A percentile compares a stretch with the other conserved stretches of the same genome.
Evolutionary conservation across 371 early-diverging fungal genomes (phyloP).

Genomic region (Dichotomocladium elegans): DNA sequence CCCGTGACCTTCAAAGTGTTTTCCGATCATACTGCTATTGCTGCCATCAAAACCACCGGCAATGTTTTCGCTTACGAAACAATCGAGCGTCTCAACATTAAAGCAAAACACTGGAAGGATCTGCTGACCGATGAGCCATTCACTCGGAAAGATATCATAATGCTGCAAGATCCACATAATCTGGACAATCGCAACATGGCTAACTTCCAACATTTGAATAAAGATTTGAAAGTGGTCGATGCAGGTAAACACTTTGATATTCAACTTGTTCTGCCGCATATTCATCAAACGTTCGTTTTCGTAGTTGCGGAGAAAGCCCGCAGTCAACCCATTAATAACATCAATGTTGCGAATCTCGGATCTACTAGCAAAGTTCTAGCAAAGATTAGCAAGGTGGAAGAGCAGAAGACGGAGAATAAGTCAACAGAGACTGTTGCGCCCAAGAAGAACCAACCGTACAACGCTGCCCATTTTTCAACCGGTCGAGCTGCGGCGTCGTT

Average conservation of each 20-base stretch:
- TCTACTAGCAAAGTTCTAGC: slow-evolving; percentile 59
- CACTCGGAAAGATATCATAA: slow-evolving; percentile 82
- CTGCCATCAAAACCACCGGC: slow-evolving; percentile 82
- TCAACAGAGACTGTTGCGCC: slow-evolving; percentile 20
- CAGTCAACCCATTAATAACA: slow-evolving; percentile 52
- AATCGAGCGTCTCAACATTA: slow-evolving; percentile 82
- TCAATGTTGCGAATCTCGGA: slow-evolving; percentile 61
- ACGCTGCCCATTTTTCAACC: slow-evolving; percentile 81
- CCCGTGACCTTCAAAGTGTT: slow-evolving; percentile 90
- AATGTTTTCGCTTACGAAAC: slow-evolving; percentile 89
- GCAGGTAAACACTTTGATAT: slow-evolving; percentile 19
- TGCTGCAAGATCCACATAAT: slow-evolving; percentile 87
- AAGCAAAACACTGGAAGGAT: slow-evolving; percentile 83
- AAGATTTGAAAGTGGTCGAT: slow-evolving; percentile 57
- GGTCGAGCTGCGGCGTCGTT: slow-evolving; percentile 81
- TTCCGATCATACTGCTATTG: slow-evolving; percentile 86
- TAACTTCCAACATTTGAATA: slow-evolving; percentile 71
- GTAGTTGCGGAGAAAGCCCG: slow-evolving; percentile 46
- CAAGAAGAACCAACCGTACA: slow-evolving; percentile 53
- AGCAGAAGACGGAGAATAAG: slow-evolving; percentile 14
- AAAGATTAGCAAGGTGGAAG: slow-evolving; percentile 28
- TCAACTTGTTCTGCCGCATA: not conserved
- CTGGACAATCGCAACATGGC: slow-evolving; percentile 66
- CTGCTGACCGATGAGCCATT: slow-evolving; percentile 87
- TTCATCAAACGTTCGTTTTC: not conserved